Percentiles rank a stretch among this genome's conserved stretches.
These are phyloP conservation scores for Alternaria ventricosa DNA, from an alignment of 2,329 filamentous ascomycete genomes.

Conservation along the genomic window DNA sequence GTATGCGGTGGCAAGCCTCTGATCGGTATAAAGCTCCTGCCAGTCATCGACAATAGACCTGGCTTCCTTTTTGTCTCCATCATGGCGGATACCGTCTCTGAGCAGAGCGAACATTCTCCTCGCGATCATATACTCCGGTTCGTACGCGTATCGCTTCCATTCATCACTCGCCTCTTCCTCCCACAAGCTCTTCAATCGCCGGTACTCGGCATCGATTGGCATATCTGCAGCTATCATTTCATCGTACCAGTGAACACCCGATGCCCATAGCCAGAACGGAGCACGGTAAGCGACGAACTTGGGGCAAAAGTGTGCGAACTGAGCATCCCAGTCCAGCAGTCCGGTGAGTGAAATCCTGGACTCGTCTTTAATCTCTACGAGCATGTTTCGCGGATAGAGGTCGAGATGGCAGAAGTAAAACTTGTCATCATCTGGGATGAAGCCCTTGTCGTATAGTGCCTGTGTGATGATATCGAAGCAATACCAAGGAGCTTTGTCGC, in stretches of 20 bases:
- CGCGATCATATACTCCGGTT: conserved; percentile 24
- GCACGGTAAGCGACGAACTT: conserved; percentile 20
- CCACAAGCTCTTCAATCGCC: conserved; percentile 18
- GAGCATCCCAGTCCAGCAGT: conserved; percentile 31
- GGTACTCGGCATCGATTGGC: conserved; percentile 1
- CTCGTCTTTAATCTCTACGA: conserved; percentile 17
- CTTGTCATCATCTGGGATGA: conserved; percentile 11
- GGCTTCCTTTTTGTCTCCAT: neutral
- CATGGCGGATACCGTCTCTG: neutral
- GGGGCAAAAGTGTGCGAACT: conserved; percentile 24
- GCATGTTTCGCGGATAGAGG: conserved; percentile 27
- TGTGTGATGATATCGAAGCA: conserved; percentile 9
- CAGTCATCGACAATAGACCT: neutral
- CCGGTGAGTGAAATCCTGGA: conserved; percentile 20
- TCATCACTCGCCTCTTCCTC: conserved; percentile 20
- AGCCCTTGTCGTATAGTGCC: conserved; percentile 12
- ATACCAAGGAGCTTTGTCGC: neutral
- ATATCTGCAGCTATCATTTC: conserved; percentile 20
- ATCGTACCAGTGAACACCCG: neutral
- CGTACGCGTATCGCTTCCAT: conserved; percentile 30
- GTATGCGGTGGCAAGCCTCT: neutral
- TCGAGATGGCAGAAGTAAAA: conserved; percentile 18
- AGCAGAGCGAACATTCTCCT: neutral
- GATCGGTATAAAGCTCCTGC: neutral
- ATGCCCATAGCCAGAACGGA: conserved; percentile 28